phyloP scores from a whole-genome alignment of 352 stramenopile species.

The Pythium monospermum region DNA sequence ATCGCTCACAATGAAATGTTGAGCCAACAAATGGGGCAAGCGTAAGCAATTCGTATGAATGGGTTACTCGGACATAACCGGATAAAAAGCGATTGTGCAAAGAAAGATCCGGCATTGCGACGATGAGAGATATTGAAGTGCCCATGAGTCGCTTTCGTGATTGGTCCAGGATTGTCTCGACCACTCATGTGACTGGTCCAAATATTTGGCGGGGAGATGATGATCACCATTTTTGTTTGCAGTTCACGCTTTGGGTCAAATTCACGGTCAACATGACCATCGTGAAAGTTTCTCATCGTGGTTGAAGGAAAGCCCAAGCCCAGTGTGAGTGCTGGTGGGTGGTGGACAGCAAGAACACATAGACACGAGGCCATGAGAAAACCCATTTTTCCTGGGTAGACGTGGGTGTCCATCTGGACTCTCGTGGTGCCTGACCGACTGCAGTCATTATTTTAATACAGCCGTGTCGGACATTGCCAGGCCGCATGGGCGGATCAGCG shows the following conservation, averaged over 20 bases:
- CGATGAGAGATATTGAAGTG: conserved; percentile 1
- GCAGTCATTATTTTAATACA: too few species aligned
- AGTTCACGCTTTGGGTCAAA: background rate
- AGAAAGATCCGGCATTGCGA: conserved; percentile 1
- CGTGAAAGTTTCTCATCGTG: too few species aligned
- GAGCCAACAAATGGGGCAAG: too few species aligned
- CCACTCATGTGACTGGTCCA: background rate
- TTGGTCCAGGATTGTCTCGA: background rate
- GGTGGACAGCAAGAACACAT: conserved; percentile 16
- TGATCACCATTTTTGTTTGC: background rate
- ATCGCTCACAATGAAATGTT: too few species aligned
- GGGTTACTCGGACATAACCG: background rate
- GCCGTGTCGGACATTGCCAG: too few species aligned
- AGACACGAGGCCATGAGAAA: conserved; percentile 6
- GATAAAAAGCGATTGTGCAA: too few species aligned
- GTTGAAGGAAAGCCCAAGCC: too few species aligned
- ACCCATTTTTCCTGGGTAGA: background rate
- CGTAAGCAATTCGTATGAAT: too few species aligned
- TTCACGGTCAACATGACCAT: too few species aligned
- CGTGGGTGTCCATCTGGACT: too few species aligned
- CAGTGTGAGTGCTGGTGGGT: too few species aligned
- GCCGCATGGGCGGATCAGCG: conserved; percentile 2
- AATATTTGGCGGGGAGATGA: background rate
- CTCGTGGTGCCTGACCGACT: too few species aligned
- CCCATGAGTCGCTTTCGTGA: background rate